These are phyloP conservation scores for Aspergillus flavus DNA, from an alignment of 2,329 filamentous ascomycete species.

Conservation along the genomic window DNA sequence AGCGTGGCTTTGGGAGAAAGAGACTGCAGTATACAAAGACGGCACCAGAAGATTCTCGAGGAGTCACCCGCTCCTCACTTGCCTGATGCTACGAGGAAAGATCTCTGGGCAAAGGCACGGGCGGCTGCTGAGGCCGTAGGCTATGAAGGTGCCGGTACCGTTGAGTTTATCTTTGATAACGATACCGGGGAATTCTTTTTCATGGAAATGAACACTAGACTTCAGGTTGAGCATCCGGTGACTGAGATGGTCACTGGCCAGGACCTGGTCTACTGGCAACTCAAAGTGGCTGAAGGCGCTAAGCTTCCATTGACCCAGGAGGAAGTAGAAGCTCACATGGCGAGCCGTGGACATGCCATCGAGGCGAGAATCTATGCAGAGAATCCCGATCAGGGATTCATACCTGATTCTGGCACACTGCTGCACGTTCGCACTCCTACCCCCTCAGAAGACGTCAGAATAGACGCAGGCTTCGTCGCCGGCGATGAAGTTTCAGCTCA, in stretches of 20 bases:
- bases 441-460: constrained; percentile 72
- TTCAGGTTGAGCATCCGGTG: constrained; percentile 97
- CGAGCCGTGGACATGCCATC: constrained; percentile 78
- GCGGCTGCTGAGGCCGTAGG: constrained; percentile 65
- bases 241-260: constrained; percentile 77
- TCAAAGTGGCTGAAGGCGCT: constrained; percentile 77
- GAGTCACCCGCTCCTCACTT: constrained; percentile 67
- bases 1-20: constrained; percentile 66
- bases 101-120: constrained; percentile 67
- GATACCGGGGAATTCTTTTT: constrained; percentile 68
- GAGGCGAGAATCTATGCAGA: constrained; percentile 97
- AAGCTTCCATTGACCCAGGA: constrained; percentile 66
- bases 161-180: constrained; percentile 71
- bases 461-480: constrained; percentile 89
- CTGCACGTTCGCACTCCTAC: constrained; percentile 77
- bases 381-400: constrained; percentile 86
- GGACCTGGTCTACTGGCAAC: constrained; percentile 93
- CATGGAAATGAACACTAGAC: constrained; percentile 75
- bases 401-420: constrained; percentile 88
- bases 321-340: constrained; percentile 70
- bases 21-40: constrained; percentile 67
- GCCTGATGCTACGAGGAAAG: constrained; percentile 60
- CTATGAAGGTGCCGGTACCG: constrained; percentile 68
- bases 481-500: constrained; percentile 92
- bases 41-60: constrained; percentile 69